Evolutionary conservation across 805 yeast genomes (phyloP).

Genomic region (Yarrowia divulgata): DNA sequence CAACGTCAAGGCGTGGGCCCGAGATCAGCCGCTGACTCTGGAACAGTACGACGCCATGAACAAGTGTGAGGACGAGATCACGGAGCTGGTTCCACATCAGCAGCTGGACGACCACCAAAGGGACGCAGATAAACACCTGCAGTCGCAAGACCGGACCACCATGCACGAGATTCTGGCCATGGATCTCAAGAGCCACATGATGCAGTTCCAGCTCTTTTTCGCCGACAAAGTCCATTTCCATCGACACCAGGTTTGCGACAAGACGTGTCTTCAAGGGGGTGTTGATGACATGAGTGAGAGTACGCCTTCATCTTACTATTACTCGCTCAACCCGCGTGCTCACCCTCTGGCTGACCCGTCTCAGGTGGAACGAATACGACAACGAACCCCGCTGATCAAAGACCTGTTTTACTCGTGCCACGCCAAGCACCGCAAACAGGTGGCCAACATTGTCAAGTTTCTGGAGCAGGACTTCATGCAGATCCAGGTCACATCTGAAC

Average conservation of each 20-base stretch:
- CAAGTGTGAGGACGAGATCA: not conserved
- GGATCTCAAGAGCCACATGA: not conserved
- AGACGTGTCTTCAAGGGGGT: not conserved
- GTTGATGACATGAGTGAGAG: too few relatives aligned
- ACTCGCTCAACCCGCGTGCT: not conserved
- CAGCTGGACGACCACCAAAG: too few relatives aligned
- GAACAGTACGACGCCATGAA: not conserved
- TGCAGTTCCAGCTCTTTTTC: not conserved
- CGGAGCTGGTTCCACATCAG: not conserved
- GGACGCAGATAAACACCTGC: too few relatives aligned
- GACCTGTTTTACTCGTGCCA: slow-evolving; percentile 9
- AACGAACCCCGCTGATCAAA: not conserved
- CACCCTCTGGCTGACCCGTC: not conserved
- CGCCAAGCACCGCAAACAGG: not conserved
- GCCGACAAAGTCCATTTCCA: not conserved
- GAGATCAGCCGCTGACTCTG: not conserved
- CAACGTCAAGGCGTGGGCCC: not conserved
- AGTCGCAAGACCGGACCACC: too few relatives aligned
- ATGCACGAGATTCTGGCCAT: not conserved
- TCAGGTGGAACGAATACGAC: not conserved
- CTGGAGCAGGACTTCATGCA: slow-evolving; percentile 2
- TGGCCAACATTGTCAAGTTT: not conserved
- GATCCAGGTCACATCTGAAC: not conserved
- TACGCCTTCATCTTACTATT: too few relatives aligned
- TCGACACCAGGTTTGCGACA: not conserved